A percentile compares a stretch with the other conserved stretches of the same genome.
Evolutionary conservation across 2,329 filamentous ascomycete genomes (phyloP).

Genomic region (Penicillium sp.): DNA sequence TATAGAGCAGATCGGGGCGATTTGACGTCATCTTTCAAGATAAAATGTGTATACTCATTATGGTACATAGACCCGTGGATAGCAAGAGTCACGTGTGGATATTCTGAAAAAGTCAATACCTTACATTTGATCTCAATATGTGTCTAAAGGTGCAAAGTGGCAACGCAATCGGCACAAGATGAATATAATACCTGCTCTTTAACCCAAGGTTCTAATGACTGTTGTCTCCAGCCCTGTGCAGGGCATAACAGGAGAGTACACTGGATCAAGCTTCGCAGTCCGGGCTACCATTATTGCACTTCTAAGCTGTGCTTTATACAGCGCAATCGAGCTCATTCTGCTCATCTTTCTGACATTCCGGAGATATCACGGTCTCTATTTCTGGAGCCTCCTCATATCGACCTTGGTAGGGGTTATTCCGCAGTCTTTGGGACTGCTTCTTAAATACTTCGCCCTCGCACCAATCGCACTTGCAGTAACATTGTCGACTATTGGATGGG

Average conservation of each 20-base stretch:
- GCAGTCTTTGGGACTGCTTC: constrained; percentile 44
- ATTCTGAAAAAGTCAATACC: too few species aligned
- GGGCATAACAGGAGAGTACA: background rate
- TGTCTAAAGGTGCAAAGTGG: too few species aligned
- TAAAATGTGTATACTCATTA: too few species aligned
- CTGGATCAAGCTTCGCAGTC: background rate
- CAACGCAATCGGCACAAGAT: too few species aligned
- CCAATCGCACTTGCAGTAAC: constrained; percentile 35
- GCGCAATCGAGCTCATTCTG: constrained; percentile 46
- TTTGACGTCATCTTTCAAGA: too few species aligned
- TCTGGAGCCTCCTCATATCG: constrained; percentile 45
- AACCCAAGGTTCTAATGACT: too few species aligned
- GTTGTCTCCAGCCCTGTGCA: background rate
- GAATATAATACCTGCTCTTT: too few species aligned
- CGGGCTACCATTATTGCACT: background rate
- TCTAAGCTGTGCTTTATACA: constrained; percentile 39
- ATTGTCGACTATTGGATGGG: constrained; percentile 45
- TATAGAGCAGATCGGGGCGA: too few species aligned
- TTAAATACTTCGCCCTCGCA: constrained; percentile 43
- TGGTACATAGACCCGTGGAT: too few species aligned
- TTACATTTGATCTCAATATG: too few species aligned
- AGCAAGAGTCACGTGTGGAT: too few species aligned
- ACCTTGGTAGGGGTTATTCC: constrained; percentile 41
- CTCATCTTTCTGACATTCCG: constrained; percentile 48
- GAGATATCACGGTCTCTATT: constrained; percentile 45